These are phyloP conservation scores for Starmera dryadoides DNA, from an alignment of 805 yeast genomes.

Conservation along the genomic window DNA sequence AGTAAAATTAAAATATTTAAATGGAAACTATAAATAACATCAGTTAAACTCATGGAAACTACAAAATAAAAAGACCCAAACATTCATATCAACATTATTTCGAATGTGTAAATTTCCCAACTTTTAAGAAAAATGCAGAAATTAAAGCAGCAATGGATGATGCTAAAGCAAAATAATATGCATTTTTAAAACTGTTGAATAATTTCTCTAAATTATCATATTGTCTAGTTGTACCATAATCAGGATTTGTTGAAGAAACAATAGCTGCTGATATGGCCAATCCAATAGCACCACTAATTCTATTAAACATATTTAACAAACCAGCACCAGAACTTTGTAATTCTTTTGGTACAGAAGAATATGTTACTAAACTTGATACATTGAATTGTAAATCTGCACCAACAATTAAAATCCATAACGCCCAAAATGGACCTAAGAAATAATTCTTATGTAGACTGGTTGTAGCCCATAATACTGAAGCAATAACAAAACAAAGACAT, in stretches of 20 bases:
- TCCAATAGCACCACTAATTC: conserved; percentile 34
- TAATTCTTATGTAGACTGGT: conserved; percentile 26
- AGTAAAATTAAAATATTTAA: too few relatives aligned
- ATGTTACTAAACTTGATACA: conserved; percentile 35
- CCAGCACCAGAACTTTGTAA: conserved; percentile 42
- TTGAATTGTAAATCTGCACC: conserved; percentile 43
- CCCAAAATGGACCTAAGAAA: conserved; percentile 40
- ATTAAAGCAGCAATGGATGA: neutral
- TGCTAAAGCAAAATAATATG: neutral
- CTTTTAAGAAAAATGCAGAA: neutral
- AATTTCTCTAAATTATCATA: conserved; percentile 15
- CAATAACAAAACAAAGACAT: neutral
- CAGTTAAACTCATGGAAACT: too few relatives aligned
- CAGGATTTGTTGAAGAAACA: conserved; percentile 24
- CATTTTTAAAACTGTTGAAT: conserved; percentile 27
- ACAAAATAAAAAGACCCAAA: too few relatives aligned
- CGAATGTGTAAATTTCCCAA: neutral
- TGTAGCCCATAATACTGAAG: conserved; percentile 27
- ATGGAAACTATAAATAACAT: too few relatives aligned
- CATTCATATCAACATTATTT: too few relatives aligned
- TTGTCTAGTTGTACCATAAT: conserved; percentile 23
- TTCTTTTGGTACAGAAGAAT: conserved; percentile 30
- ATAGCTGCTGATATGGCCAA: conserved; percentile 35
- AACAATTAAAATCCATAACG: conserved; percentile 30
- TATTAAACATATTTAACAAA: conserved; percentile 36